phyloP scores from a whole-genome alignment of 345 rosid species.

The Populus alba region DNA sequence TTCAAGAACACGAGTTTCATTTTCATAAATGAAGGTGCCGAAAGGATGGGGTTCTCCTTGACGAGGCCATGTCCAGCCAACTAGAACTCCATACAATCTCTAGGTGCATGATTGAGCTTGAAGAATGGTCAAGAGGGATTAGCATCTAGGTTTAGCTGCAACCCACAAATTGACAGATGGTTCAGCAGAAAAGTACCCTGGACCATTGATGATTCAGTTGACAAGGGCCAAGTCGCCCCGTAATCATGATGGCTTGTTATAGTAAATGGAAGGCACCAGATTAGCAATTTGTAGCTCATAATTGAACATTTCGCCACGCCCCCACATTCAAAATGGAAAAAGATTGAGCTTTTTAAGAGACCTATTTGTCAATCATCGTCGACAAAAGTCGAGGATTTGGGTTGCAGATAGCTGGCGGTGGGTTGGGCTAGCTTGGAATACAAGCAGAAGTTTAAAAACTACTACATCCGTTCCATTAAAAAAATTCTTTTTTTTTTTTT shows the following conservation, averaged over 20 bases:
- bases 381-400: neutral
- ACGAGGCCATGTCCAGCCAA: conserved; percentile 11
- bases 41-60: conserved; percentile 4
- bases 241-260: neutral
- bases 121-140: neutral
- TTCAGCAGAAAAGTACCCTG: conserved; percentile 2
- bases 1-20: neutral
- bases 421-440: conserved; percentile 7
- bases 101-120: conserved; percentile 23
- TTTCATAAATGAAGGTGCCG: conserved; percentile 5
- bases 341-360: neutral
- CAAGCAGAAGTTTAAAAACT: too few species aligned
- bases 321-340: neutral
- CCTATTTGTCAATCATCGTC: neutral
- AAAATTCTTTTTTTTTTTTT: too few species aligned
- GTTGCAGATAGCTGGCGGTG: neutral
- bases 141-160: neutral
- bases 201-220: conserved; percentile 2
- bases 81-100: conserved; percentile 7
- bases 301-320: neutral
- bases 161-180: conserved; percentile 24
- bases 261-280: neutral
- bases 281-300: neutral
- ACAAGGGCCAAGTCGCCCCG: neutral
- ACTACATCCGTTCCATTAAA: too few species aligned